phyloP scores from a whole-genome alignment of 495 filamentous ascomycete species.

The Trichoderma orchidacearum region DNA sequence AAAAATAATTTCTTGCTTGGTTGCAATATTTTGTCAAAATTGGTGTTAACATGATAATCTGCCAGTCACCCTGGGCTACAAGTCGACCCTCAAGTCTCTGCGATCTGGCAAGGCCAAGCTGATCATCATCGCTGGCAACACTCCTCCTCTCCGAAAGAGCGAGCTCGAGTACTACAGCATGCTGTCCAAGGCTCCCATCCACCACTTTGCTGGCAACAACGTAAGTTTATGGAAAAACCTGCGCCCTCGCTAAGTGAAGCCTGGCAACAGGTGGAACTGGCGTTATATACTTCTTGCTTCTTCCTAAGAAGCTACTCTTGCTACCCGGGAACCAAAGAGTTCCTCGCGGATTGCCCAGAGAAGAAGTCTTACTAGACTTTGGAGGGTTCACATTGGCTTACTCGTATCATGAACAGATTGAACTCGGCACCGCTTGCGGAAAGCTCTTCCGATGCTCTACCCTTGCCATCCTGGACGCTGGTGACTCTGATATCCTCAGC shows the following conservation, averaged over 20 bases:
- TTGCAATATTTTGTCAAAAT: background rate
- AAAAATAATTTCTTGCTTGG: too few relatives aligned
- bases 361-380: slow-evolving; percentile 68
- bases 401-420: slow-evolving; percentile 51
- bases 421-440: slow-evolving; percentile 78
- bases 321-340: background rate
- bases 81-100: slow-evolving; percentile 90
- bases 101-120: slow-evolving; percentile 74
- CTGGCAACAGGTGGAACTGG: background rate
- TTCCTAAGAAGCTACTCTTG: slow-evolving; percentile 3
- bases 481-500: slow-evolving; percentile 93
- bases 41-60: slow-evolving; percentile 1
- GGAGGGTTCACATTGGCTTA: slow-evolving; percentile 64
- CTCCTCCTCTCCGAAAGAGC: slow-evolving; percentile 85
- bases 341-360: slow-evolving; percentile 46
- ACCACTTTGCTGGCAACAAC: slow-evolving; percentile 96
- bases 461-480: slow-evolving; percentile 91
- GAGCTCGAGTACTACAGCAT: slow-evolving; percentile 91
- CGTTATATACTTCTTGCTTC: background rate
- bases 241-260: background rate
- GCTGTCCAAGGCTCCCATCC: slow-evolving; percentile 84
- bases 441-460: slow-evolving; percentile 85
- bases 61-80: slow-evolving; percentile 76
- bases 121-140: slow-evolving; percentile 80
- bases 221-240: slow-evolving; percentile 44